Base-by-base conservation (phyloP, 2,329 filamentous ascomycete genomes). In the Massarina eburnea region DNA sequence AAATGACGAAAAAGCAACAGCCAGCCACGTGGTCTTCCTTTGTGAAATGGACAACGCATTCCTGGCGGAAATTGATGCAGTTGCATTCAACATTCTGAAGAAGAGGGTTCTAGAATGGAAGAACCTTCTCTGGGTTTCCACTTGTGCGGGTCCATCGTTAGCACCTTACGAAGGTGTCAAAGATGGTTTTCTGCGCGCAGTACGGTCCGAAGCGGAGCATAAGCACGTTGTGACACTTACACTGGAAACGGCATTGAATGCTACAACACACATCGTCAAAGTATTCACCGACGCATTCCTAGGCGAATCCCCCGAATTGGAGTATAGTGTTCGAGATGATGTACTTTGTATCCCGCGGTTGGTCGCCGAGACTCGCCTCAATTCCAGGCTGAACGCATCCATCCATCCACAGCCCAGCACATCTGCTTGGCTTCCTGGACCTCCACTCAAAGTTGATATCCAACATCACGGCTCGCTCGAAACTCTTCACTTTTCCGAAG, bases 401-500 rank as follows among this genome's bases (percentile, higher is more conserved):
- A 19, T 45, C 2, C 12, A 34, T 12, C 33, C 41, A 18, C 37
- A 41, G 17, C 7, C 26, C 2, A 37, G 12, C n/a, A 36, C 8
- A 30, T 30, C 26, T n/a, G 10, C 41, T 4, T 50, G 43, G 50
- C n/a, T 41, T 4, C 20, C 35, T 3, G 38, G 41, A 3, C 43
- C 43, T 6, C 40, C 45, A 3, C 24, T 74, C 0, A 43, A 24
- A 7, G 22, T 57, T 6, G 30, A 20, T 2, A 39, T 55, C 18
- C 32, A 29, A 17, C 43, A 18, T 5, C 49, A 32, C 15, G 53
- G 53, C 9, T 17, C 26, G 1, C 41, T 56, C 3, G 51, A 56
- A 3, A 48, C 48, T 2, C 26, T 56, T 9, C 36, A 39, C 14
- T 54, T 34, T 39, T 19, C 8, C 24, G 46, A 39, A 43, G 43